These are phyloP conservation scores for Fusarium keratoplasticum DNA, from an alignment of 2,329 filamentous ascomycete species.

Conservation along the genomic window DNA sequence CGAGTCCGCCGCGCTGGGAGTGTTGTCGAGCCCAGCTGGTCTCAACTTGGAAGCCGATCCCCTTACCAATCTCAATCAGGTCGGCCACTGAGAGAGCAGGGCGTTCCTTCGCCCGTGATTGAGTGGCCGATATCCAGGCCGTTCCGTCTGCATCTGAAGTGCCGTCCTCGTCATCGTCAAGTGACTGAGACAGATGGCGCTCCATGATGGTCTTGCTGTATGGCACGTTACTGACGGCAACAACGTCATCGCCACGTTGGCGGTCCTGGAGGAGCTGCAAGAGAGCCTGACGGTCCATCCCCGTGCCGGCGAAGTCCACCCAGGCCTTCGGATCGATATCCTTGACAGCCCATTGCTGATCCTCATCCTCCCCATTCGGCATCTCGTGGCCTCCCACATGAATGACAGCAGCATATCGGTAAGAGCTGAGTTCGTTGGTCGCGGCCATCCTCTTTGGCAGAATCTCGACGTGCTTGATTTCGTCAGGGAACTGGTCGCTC, in stretches of 20 bases:
- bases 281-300: constrained; percentile 23
- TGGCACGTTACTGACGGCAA: constrained; percentile 42
- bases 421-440: too few species aligned
- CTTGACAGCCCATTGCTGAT: too few species aligned
- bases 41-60: constrained; percentile 58
- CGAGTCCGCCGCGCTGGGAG: constrained; percentile 29
- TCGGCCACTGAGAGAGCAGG: constrained; percentile 27
- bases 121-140: neutral
- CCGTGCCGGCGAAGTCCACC: constrained; percentile 32
- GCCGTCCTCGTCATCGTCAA: constrained; percentile 8
- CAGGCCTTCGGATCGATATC: constrained; percentile 4
- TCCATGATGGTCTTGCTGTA: constrained; percentile 46
- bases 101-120: neutral
- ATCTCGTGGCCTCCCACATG: neutral
- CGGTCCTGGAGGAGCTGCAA: constrained; percentile 12
- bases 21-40: constrained; percentile 54
- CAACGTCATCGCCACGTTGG: neutral
- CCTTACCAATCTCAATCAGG: constrained; percentile 37
- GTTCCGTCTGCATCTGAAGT: constrained; percentile 9
- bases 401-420: constrained; percentile 43
- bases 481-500: too few species aligned
- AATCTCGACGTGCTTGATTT: too few species aligned
- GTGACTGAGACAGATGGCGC: constrained; percentile 28
- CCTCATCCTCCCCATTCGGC: constrained; percentile 5
- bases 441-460: too few species aligned